Percentiles rank a stretch among this genome's conserved stretches.
These are phyloP conservation scores for Spongispora temasekensis DNA, from an alignment of 1,284 basidiomycete species.

Conservation along the genomic window DNA sequence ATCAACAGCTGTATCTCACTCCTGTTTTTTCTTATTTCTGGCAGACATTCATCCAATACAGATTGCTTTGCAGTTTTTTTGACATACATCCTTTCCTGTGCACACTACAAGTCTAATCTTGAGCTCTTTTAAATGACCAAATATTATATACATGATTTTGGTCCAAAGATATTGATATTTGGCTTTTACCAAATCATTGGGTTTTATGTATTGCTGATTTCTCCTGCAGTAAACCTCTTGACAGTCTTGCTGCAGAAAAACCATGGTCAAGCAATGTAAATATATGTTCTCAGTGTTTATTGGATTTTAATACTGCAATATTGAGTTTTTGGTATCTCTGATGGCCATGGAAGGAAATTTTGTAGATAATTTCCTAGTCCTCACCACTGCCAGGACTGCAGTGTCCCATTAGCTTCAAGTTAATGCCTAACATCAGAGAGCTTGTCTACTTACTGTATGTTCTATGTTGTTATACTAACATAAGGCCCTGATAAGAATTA, in stretches of 20 bases:
- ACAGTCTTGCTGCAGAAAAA: constrained; percentile 2
- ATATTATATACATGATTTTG: constrained; percentile 1
- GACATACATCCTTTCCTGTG: not conserved
- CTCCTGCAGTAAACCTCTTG: not conserved
- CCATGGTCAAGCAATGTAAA: not conserved
- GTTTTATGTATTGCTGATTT: not conserved
- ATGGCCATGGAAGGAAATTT: not conserved
- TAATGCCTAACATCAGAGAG: not conserved
- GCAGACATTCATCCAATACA: not conserved
- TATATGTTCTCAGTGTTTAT: not conserved
- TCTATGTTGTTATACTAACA: not conserved
- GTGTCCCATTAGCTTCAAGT: no score
- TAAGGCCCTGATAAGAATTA: not conserved
- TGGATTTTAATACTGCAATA: not conserved
- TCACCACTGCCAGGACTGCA: no score
- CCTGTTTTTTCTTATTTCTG: not conserved
- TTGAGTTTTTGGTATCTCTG: constrained; percentile 3
- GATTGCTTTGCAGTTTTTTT: not conserved
- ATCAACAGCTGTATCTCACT: constrained; percentile 1
- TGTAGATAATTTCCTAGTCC: no score
- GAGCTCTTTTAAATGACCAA: not conserved
- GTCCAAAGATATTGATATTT: not conserved
- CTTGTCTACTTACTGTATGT: not conserved
- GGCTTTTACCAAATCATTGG: constrained; percentile 1
- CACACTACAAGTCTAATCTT: not conserved